These are phyloP conservation scores for Puccinia triticina DNA, from an alignment of 1,284 basidiomycete genomes.

Conservation along the genomic window DNA sequence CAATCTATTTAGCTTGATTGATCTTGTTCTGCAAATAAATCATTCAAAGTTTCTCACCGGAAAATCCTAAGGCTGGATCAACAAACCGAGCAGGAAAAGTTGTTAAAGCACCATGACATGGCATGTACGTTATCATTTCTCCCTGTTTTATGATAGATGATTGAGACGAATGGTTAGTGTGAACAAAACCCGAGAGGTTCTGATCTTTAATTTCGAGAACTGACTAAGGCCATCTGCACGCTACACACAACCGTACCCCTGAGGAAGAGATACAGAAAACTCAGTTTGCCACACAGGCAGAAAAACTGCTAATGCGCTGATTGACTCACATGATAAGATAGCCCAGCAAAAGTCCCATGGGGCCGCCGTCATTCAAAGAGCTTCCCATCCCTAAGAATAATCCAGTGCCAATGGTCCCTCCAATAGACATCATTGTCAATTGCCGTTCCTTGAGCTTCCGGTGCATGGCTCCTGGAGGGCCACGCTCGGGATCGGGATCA, in stretches of 20 bases:
- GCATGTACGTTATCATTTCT: slow-evolving; percentile 45
- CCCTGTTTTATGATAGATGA: slow-evolving; percentile 26
- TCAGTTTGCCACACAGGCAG: not conserved
- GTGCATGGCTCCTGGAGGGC: not conserved
- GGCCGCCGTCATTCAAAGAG: slow-evolving; percentile 62
- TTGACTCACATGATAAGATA: slow-evolving; percentile 56
- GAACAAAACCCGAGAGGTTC: not conserved
- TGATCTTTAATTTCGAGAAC: not conserved
- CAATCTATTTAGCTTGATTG: not conserved
- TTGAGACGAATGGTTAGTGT: not conserved
- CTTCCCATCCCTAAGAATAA: slow-evolving; percentile 75
- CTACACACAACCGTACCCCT: slow-evolving; percentile 47
- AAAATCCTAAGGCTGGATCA: slow-evolving; percentile 47
- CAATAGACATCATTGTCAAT: slow-evolving; percentile 47
- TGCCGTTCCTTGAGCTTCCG: slow-evolving; percentile 46
- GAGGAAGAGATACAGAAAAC: not conserved
- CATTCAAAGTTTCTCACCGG: slow-evolving; percentile 15
- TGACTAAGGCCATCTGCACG: slow-evolving; percentile 45
- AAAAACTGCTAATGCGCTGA: not conserved
- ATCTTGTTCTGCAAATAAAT: not conserved
- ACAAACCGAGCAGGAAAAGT: slow-evolving; percentile 33
- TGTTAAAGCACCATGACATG: slow-evolving; percentile 40
- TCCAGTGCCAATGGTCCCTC: slow-evolving; percentile 50
- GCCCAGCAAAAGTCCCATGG: slow-evolving; percentile 61
- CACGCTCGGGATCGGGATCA: too few species aligned